Base-by-base conservation (phyloP, 1,284 basidiomycete species). In the Pyrrhoderma lamaoense region DNA sequence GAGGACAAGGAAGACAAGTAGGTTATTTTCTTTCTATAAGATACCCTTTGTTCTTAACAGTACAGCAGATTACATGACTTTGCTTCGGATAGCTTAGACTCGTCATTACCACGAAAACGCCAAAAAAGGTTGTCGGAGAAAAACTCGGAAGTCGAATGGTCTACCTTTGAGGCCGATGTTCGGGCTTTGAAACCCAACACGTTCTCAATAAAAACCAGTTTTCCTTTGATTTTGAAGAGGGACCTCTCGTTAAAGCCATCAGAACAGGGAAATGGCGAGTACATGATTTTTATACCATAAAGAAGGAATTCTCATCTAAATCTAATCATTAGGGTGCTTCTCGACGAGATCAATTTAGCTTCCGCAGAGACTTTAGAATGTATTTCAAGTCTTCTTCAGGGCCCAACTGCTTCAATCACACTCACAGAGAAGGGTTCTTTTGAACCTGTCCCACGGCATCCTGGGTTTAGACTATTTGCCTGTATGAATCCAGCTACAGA, bases 401-500 rank as follows among this genome's bases (percentile, higher is more conserved):
- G 85, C n/a, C 79, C 90, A 0, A 82, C 79, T 7, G 82, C 91
- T 1, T 98, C 94, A 1, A 85, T 99, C 53, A 91, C 93, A 0
- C 73, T 99, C 50, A 95, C 93, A 0, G 96, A 99, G 64, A 85
- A 93, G 64, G 96, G 95, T 1, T 89, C 93, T 25, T 69, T 98
- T 51, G 91, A 94, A 62, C 89, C 91, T 0, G 77, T 99, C 22
- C 83, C 85, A 31, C 85, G 96, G 1, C 96, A 99, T 65, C 84
- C 92, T 16, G 86, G 96, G 60, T 99, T 99, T 70, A 87, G 95
- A 22, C 73, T 99, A 7, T 99, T 99, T 62, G 94, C 93, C 1
- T 99, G 96, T 65, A 99, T 99, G 96, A 99, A 99, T 64, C 96
- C 96, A 1, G 96, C 96, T 0, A 99, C 95, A 2, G 96, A 99